Base-by-base conservation (phyloP, 1,284 basidiomycete genomes). In the Bondarzewia mesenterica region DNA sequence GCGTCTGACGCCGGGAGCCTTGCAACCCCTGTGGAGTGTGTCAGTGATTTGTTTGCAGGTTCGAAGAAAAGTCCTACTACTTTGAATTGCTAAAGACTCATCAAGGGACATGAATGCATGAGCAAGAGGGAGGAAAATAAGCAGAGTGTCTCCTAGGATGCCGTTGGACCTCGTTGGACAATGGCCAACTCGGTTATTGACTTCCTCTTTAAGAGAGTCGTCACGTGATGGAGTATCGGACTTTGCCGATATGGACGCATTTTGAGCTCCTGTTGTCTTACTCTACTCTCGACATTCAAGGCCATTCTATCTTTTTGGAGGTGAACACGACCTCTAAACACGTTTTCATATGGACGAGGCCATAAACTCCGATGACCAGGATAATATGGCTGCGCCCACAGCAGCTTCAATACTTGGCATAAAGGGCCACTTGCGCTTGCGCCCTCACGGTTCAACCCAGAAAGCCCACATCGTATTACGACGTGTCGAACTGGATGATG, bases 401-500 rank as follows among this genome's bases (percentile, higher is more conserved):
- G 70, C 71, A 53, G 61, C 71, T 41, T 73, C 78, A 35, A 56
- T 80, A 48, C 70, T 81, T 46, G 78, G 78, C 49, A 64, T 80
- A 58, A 75, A 75, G 61, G 73, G 73, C 25, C 57, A 63, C 44
- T 64, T 81, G 52, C 77, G 77, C 54, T 73, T 81, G 63, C 70
- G 74, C 49, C 72, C 67, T 50, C 78, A 81, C 69, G 71, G 75
- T 14, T 72, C 74, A 51, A 75, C 66, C 50, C 74, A 78, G 59
- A 81, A 80, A 60, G 71, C 78, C 23, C 78, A 81, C 60, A 69
- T 78, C 54, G 66, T 81, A 52, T 59, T 81, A 41, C 68, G 74
- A 66, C 79, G 77, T 63, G 77, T 79, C 52, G 70, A 72, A 50
- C 49, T 67, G 22, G 61, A 70, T 6, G 73, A 74, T 14, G 69